Percentiles rank a stretch among this genome's conserved stretches.
phyloP scores from a whole-genome alignment of 495 filamentous ascomycete genomes.

The Cryomyces minteri region DNA sequence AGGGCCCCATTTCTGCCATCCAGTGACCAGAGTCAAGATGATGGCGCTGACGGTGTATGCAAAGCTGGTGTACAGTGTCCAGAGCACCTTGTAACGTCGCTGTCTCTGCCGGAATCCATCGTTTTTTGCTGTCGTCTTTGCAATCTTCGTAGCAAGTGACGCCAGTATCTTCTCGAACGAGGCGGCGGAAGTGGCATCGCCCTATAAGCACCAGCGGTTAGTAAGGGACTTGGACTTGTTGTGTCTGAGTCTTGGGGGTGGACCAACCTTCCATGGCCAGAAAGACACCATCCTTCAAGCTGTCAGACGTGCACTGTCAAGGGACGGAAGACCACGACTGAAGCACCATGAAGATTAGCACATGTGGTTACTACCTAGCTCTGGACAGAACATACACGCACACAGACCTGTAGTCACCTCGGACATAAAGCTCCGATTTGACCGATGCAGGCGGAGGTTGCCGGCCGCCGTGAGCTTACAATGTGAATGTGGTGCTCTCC shows the following conservation, averaged over 20 bases:
- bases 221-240: neutral
- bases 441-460: too few species aligned
- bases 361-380: too few species aligned
- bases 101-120: conserved; percentile 49
- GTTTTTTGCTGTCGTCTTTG: conserved; percentile 47
- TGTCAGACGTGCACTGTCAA: too few species aligned
- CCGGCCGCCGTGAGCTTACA: too few species aligned
- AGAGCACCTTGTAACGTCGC: conserved; percentile 66
- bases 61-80: conserved; percentile 77
- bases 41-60: conserved; percentile 74
- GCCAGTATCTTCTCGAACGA: conserved; percentile 84
- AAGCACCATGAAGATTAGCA: too few species aligned
- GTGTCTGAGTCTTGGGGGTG: neutral
- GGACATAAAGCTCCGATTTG: too few species aligned
- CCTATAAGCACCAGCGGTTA: conserved; percentile 24
- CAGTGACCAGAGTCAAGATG: conserved; percentile 64
- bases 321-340: too few species aligned
- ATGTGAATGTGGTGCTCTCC: too few species aligned
- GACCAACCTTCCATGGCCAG: conserved; percentile 10
- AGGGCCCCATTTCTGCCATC: conserved; percentile 60
- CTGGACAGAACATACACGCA: too few species aligned
- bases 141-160: conserved; percentile 62
- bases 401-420: too few species aligned
- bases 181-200: conserved; percentile 68
- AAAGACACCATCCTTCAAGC: conserved; percentile 13